A percentile compares a stretch with the other conserved stretches of the same genome.
These are phyloP conservation scores for Amanita jacksonii DNA, from an alignment of 768 basidiomycete genomes.

Conservation along the genomic window DNA sequence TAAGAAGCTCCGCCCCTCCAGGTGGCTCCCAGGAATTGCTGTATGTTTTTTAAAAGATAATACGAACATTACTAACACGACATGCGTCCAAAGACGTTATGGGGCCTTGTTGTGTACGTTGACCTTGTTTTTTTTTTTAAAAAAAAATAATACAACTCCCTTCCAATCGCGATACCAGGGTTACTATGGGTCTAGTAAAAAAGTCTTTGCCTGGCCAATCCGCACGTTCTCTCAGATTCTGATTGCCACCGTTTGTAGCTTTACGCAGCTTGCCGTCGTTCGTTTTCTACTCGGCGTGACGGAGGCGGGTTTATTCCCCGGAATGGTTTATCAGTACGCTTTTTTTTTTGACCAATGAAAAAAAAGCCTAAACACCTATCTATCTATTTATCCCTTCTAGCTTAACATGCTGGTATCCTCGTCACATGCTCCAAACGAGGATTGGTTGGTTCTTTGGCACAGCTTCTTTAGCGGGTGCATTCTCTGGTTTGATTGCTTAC, in stretches of 20 bases:
- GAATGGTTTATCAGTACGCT: slow-evolving; percentile 61
- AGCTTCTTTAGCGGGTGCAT: slow-evolving; percentile 54
- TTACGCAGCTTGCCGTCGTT: too few relatives aligned
- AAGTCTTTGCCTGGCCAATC: too few relatives aligned
- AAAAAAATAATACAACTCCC: too few relatives aligned
- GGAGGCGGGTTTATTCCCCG: slow-evolving; percentile 67
- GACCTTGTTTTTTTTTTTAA: too few relatives aligned
- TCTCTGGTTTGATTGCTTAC: slow-evolving; percentile 50
- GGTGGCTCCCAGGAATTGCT: slow-evolving; percentile 61
- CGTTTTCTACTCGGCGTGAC: slow-evolving; percentile 33
- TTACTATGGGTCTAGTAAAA: too few relatives aligned
- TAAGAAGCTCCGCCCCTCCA: slow-evolving; percentile 56
- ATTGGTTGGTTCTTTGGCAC: slow-evolving; percentile 59
- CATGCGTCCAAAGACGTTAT: slow-evolving; percentile 32
- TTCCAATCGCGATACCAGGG: too few relatives aligned
- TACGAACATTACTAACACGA: slow-evolving; percentile 2
- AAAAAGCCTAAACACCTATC: neutral
- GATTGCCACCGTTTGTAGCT: too few relatives aligned
- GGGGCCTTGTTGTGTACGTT: slow-evolving; percentile 56
- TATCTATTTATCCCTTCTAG: slow-evolving; percentile 18
- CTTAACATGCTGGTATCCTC: slow-evolving; percentile 61
- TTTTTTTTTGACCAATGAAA: too few relatives aligned
- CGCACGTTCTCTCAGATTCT: too few relatives aligned
- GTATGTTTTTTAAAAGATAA: slow-evolving; percentile 25
- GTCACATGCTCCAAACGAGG: slow-evolving; percentile 48